Conservation (phyloP, 2,329 filamentous ascomycete genomes). For the Aspergillus candidus region DNA sequence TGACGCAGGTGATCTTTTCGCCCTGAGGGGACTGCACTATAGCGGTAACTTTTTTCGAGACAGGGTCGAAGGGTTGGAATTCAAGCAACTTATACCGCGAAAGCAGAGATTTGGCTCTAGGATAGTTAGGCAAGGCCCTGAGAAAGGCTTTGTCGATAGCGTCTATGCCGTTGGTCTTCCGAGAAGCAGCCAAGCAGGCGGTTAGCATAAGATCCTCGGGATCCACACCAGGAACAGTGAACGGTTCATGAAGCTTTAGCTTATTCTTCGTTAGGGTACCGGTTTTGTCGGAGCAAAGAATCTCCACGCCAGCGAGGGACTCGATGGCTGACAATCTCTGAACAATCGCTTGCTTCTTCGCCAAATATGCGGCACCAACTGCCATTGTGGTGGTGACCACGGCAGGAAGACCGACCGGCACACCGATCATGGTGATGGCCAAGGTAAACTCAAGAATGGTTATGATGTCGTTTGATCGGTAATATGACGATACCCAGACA, state of each 20-base stretch:
- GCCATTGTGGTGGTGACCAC: conserved; percentile 95
- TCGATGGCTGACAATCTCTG: conserved; percentile 90
- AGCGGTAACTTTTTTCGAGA: conserved; percentile 87
- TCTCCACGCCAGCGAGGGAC: conserved; percentile 85
- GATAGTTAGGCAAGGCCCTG: conserved; percentile 76
- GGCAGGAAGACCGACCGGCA: conserved; percentile 85
- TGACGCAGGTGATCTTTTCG: conserved; percentile 80
- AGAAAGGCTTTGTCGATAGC: conserved; percentile 94
- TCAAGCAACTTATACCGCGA: conserved; percentile 78
- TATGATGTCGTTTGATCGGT: conserved; percentile 76
- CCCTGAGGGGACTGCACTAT: conserved; percentile 77
- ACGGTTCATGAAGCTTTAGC: conserved; percentile 79
- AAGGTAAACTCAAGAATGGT: conserved; percentile 77
- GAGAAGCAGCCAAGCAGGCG: conserved; percentile 80
- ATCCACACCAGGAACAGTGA: conserved; percentile 73
- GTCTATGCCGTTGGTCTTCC: conserved; percentile 94
- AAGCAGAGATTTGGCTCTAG: conserved; percentile 71
- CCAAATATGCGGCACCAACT: conserved; percentile 83
- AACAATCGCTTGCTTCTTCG: conserved; percentile 88
- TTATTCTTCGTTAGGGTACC: conserved; percentile 94
- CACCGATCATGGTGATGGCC: conserved; percentile 85
- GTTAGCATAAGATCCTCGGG: conserved; percentile 87
- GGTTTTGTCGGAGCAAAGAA: conserved; percentile 92
- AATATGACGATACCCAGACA: conserved; percentile 83
- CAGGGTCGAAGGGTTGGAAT: conserved; percentile 84